Evolutionary conservation across 495 filamentous ascomycete genomes (phyloP).

Genomic region (Penicillium egyptiacum): DNA sequence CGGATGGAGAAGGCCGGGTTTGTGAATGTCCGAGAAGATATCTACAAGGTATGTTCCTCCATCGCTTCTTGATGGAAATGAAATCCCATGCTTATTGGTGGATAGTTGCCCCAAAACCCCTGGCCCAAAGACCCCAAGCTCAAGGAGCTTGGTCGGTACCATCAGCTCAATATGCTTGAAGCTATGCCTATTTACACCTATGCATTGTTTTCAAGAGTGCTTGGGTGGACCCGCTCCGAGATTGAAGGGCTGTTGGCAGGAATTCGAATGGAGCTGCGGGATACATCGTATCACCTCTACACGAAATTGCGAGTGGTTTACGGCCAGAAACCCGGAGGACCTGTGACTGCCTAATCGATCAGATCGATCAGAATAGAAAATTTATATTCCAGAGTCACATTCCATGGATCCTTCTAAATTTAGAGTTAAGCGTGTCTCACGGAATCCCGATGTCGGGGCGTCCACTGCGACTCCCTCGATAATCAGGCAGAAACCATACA

Average conservation of each 20-base stretch:
- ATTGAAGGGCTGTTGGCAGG: constrained; percentile 54
- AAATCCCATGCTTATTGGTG: constrained; percentile 5
- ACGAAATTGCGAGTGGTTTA: constrained; percentile 39
- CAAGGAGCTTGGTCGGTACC: constrained; percentile 51
- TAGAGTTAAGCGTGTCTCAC: neutral
- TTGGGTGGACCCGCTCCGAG: constrained; percentile 53
- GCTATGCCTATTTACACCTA: constrained; percentile 52
- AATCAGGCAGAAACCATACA: too few relatives aligned
- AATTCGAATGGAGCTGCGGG: constrained; percentile 53
- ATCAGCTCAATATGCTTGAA: constrained; percentile 48
- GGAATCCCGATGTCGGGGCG: neutral
- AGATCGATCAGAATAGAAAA: neutral
- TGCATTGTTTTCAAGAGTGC: constrained; percentile 54
- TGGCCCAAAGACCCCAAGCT: constrained; percentile 55
- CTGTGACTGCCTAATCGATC: neutral
- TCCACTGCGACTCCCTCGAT: neutral
- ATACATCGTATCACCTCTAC: constrained; percentile 50
- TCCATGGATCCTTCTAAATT: neutral
- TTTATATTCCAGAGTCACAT: neutral
- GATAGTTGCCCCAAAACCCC: constrained; percentile 45
- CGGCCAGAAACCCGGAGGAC: constrained; percentile 36
- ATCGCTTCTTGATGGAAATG: neutral
- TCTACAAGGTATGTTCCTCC: constrained; percentile 38
- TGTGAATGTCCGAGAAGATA: constrained; percentile 49
- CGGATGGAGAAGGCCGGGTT: constrained; percentile 56